Evolutionary conservation across 495 filamentous ascomycete species (phyloP).

Genomic region (Penicillium canariense): DNA sequence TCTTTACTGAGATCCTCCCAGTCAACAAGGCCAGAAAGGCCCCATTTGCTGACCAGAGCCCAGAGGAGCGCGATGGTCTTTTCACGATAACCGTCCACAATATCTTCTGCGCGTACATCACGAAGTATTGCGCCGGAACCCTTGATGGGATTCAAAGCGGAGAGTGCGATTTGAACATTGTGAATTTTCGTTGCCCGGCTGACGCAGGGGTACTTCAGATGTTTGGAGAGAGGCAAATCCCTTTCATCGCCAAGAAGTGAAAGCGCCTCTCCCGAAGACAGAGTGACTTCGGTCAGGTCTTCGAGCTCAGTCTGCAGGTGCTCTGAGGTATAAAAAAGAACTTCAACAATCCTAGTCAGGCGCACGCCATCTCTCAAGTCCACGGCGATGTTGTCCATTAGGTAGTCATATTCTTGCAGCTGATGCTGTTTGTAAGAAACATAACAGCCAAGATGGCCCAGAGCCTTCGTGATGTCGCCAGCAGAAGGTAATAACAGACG

Average conservation of each 20-base stretch:
- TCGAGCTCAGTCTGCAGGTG: slow-evolving; percentile 4
- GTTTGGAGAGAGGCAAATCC: slow-evolving; percentile 50
- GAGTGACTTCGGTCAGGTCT: slow-evolving; percentile 10
- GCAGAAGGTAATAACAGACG: slow-evolving; percentile 56
- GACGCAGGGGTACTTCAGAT: slow-evolving; percentile 58
- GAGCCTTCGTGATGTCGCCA: slow-evolving; percentile 54
- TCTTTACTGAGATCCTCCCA: slow-evolving; percentile 54
- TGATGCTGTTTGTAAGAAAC: slow-evolving; percentile 53
- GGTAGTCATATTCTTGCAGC: slow-evolving; percentile 58
- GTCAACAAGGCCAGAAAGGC: slow-evolving; percentile 53
- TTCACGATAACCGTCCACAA: slow-evolving; percentile 66
- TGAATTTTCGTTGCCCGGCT: slow-evolving; percentile 57
- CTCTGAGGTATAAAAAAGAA: slow-evolving; percentile 49
- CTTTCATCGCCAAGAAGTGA: slow-evolving; percentile 14
- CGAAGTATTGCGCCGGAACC: slow-evolving; percentile 34
- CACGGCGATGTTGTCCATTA: slow-evolving; percentile 58
- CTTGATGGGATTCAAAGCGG: slow-evolving; percentile 45
- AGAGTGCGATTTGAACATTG: slow-evolving; percentile 60
- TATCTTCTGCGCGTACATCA: slow-evolving; percentile 55
- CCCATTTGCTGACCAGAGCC: slow-evolving; percentile 58
- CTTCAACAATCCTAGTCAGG: slow-evolving; percentile 58
- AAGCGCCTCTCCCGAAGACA: slow-evolving; percentile 14
- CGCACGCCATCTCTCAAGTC: slow-evolving; percentile 65
- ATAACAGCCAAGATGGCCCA: slow-evolving; percentile 58
- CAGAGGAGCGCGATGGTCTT: slow-evolving; percentile 64